Evolutionary conservation across 257 asterid genomes (phyloP), one percentile per base, ranked within the genome.

Genomic region (Capsicum baccatum): DNA sequence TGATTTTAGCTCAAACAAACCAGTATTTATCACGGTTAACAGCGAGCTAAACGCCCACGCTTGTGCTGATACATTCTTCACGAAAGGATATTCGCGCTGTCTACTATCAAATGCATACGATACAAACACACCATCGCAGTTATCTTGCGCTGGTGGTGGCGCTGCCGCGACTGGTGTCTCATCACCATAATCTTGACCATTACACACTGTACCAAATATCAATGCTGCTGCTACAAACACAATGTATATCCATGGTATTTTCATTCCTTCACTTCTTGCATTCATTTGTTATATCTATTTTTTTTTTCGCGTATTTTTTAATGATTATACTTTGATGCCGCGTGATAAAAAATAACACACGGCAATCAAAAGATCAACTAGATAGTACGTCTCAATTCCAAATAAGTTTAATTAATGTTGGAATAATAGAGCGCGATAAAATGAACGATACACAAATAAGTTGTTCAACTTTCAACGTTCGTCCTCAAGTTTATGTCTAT

Each of bases 31-130:
- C 26, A 97, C 86, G 2, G 90, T 67, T 5, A 90, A 89, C 80
- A 42, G 85, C 9, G 97, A 83, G 85, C 87, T 78, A 60, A 97
- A 97, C 0, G 98, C 82, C 98, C 98, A 97, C 1, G 99, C 91
- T 89, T 97, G 98, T 1, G 96, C 98, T 0, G 98, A 71, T 26
- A 90, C 94, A 80, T 94, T 97, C 83, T 91, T 97, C 64, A 97
- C 93, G 0, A 84, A 70, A 0, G 99, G 98, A 48, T 92, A 94
- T 44, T 91, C 88, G 83, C 91, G 92, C 73, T 97, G 97, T 1
- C 97, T 89, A 1, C 96, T 97, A 76, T 81, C 83, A 85, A 92
- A 94, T 4, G 58, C 67, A 86, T 97, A 97, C 2, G 97, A 80
- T 4, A 93, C 57, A 82, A 90, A 94, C 16, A 94, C 84, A 0